phyloP scores from a whole-genome alignment of 106 monocot species.

The Dendrobium nobile region DNA sequence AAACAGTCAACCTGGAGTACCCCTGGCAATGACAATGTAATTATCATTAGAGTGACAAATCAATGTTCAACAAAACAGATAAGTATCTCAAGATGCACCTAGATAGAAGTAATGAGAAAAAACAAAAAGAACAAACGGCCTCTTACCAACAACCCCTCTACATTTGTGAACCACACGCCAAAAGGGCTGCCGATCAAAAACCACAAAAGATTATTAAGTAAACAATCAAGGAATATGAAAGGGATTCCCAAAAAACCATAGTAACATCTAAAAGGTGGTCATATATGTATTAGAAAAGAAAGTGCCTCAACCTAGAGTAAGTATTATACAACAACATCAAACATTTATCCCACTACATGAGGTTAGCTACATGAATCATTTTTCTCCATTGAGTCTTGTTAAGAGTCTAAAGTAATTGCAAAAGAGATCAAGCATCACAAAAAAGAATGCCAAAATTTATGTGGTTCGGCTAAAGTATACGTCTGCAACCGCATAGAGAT shows the following conservation, averaged over 20 bases:
- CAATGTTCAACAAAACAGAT: neutral
- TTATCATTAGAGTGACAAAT: neutral
- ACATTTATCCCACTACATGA: too few species aligned
- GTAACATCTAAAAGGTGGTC: neutral
- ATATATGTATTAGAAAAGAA: neutral
- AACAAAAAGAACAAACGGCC: neutral
- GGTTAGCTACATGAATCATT: too few species aligned
- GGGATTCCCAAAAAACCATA: neutral
- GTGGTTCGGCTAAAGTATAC: too few species aligned
- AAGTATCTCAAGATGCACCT: neutral
- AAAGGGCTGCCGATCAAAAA: constrained; percentile 46
- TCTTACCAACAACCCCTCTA: constrained; percentile 70
- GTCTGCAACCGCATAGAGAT: too few species aligned
- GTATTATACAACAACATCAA: too few species aligned
- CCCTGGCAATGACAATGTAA: constrained; percentile 25
- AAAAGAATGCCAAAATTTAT: too few species aligned
- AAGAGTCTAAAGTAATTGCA: too few species aligned
- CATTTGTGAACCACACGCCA: constrained; percentile 40
- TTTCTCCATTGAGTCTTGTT: too few species aligned
- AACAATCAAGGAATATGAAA: neutral
- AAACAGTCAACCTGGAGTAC: constrained; percentile 69
- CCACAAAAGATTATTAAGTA: neutral
- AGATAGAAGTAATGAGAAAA: neutral
- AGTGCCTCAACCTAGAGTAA: neutral
- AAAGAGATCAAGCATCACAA: too few species aligned